Base-by-base conservation (phyloP, 2,329 filamentous ascomycete genomes). In the Achaetomium macrosporum region DNA sequence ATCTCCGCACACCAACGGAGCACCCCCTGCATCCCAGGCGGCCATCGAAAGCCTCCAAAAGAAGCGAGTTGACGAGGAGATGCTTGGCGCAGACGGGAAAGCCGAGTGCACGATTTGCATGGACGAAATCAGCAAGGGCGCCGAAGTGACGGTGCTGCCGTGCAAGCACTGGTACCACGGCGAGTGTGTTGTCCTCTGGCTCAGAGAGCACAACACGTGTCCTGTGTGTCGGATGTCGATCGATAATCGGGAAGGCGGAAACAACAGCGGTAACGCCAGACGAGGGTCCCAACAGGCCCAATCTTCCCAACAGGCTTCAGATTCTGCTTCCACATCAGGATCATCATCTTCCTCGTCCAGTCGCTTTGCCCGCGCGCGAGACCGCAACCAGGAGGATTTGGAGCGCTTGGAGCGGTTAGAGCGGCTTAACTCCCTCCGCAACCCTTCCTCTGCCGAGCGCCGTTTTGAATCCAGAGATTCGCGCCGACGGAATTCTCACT, bases 31-130 rank as follows among this genome's bases (percentile, higher is more conserved):
- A 9, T 78, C 89, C 0, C 78, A 84, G 55, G 78, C 79, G 42
- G 88, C 88, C 0, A 91, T 99, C 50, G 77, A 79, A 25, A 77
- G 80, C 3, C 73, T 99, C 5, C 82, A 88, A 9, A 86, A 85
- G 61, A 86, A 84, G 60, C 80, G 80, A 41, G 74, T 93, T 2
- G 81, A 88, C 47, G 73, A 79, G 53, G 78, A 84, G 40, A 85
- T 95, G 79, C 74, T 95, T 6, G 78, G 76, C 1, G 66, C 73
- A 0, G 80, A 83, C 50, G 79, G 78, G 7, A 88, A 86, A 53
- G 85, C 83, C 40, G 91, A 96, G 65, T 99, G 93, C 68, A 91
- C 88, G 35, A 96, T 99, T 54, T 99, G 93, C 70, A 95, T 97
- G 74, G 90, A 96, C 51, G 81, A 88, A 29, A 85, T 95, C 57